These are phyloP conservation scores for Hypseocharis bilobata DNA, from an alignment of 441 rosid species.

Conservation along the genomic window DNA sequence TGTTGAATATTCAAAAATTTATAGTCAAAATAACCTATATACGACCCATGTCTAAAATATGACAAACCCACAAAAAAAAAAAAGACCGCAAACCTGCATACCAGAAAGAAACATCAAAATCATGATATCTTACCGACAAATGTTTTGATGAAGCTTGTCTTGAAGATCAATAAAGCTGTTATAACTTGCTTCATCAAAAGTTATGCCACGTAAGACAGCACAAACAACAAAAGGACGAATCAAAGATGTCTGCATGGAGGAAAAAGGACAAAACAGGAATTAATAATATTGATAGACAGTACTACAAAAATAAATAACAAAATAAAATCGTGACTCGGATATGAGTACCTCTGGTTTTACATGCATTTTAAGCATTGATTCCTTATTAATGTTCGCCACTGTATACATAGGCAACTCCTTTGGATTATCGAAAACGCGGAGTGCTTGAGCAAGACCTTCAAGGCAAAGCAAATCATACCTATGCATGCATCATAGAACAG, in stretches of 20 bases:
- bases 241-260: constrained; percentile 47
- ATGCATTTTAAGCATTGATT: constrained; percentile 53
- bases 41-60: background rate
- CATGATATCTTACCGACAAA: constrained; percentile 54
- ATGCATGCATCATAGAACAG: constrained; percentile 15
- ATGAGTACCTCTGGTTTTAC: constrained; percentile 60
- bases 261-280: background rate
- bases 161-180: constrained; percentile 96
- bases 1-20: background rate
- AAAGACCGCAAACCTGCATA: background rate
- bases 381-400: constrained; percentile 39
- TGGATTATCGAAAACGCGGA: constrained; percentile 61
- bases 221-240: constrained; percentile 69
- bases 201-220: constrained; percentile 72
- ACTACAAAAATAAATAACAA: background rate
- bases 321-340: background rate
- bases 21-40: background rate
- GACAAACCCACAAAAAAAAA: background rate
- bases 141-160: constrained; percentile 92
- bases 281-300: background rate
- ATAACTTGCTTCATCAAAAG: constrained; percentile 75
- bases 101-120: background rate
- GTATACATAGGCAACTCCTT: constrained; percentile 49
- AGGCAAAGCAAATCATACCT: constrained; percentile 94
- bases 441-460: constrained; percentile 89